A percentile compares a stretch with the other conserved stretches of the same genome.
phyloP scores from a whole-genome alignment of 495 filamentous ascomycete species.

The Penicillium lividum region DNA sequence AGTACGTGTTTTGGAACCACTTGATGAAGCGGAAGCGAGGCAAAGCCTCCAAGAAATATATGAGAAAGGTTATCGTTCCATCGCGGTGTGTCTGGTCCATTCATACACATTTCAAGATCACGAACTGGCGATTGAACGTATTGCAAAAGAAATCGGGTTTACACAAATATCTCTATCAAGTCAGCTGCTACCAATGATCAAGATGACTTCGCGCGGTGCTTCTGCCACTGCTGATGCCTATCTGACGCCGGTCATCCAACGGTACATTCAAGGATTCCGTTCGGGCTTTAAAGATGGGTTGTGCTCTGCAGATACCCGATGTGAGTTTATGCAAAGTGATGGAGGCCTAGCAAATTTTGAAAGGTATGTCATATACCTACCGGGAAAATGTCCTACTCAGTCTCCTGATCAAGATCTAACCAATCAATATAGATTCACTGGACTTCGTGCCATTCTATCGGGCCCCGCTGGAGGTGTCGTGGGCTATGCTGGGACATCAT shows the following conservation, averaged over 20 bases:
- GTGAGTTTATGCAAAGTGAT: constrained; percentile 54
- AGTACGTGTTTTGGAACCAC: constrained; percentile 41
- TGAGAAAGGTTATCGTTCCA: constrained; percentile 38
- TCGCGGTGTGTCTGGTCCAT: constrained; percentile 51
- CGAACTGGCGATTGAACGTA: constrained; percentile 22
- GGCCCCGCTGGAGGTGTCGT: constrained; percentile 69
- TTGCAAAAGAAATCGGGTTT: constrained; percentile 40
- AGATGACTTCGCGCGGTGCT: constrained; percentile 67
- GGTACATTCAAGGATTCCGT: constrained; percentile 82
- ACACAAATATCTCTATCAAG: constrained; percentile 19
- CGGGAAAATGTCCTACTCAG: no score
- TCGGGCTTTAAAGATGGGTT: constrained; percentile 55
- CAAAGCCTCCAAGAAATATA: constrained; percentile 36
- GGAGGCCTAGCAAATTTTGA: constrained; percentile 49
- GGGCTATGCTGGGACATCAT: constrained; percentile 85
- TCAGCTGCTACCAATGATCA: constrained; percentile 78
- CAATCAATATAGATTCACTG: constrained; percentile 39
- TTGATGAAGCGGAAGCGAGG: constrained; percentile 13
- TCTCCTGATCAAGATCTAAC: no score
- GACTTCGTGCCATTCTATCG: constrained; percentile 53
- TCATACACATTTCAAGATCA: constrained; percentile 51
- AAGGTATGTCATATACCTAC: no score
- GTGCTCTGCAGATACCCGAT: constrained; percentile 46
- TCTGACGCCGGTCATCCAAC: constrained; percentile 84
- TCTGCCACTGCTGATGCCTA: constrained; percentile 92